Evolutionary conservation across 768 basidiomycete genomes (phyloP).

Genomic region (Lactifluus subvellereus): DNA sequence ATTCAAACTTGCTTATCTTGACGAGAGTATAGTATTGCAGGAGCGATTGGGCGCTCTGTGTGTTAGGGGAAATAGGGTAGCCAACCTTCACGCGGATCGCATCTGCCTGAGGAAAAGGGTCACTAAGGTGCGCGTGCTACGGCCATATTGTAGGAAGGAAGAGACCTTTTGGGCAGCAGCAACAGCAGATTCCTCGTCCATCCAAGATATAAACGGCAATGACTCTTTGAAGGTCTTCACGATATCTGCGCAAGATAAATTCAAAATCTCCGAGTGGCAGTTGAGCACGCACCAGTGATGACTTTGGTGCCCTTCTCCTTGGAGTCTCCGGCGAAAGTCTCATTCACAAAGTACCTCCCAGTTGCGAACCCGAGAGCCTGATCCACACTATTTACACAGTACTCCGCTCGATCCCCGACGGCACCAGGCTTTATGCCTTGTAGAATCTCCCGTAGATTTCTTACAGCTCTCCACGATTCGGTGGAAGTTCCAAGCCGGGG

Average conservation of each 20-base stretch:
- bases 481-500: slow-evolving; percentile 69
- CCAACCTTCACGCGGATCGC: slow-evolving; percentile 89
- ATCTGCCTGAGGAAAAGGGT: slow-evolving; percentile 47
- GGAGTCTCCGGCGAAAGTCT: slow-evolving; percentile 74
- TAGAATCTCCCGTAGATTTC: slow-evolving; percentile 64
- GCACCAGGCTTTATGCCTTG: slow-evolving; percentile 85
- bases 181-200: slow-evolving; percentile 76
- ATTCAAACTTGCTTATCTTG: slow-evolving; percentile 57
- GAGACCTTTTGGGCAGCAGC: slow-evolving; percentile 80
- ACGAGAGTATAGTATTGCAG: slow-evolving; percentile 68
- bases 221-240: slow-evolving; percentile 78
- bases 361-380: slow-evolving; percentile 78
- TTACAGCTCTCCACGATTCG: slow-evolving; percentile 70
- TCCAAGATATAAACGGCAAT: slow-evolving; percentile 75
- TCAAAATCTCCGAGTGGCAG: background rate
- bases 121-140: slow-evolving; percentile 9
- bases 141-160: slow-evolving; percentile 7
- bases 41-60: slow-evolving; percentile 60
- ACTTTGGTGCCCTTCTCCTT: slow-evolving; percentile 76
- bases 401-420: slow-evolving; percentile 75
- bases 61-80: slow-evolving; percentile 85
- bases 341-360: slow-evolving; percentile 84
- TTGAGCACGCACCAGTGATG: slow-evolving; percentile 57
- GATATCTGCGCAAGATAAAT: slow-evolving; percentile 46
- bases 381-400: slow-evolving; percentile 72